phyloP scores from a whole-genome alignment of 176 grass and related monocot genomes.

The Tillandsia leiboldiana region DNA sequence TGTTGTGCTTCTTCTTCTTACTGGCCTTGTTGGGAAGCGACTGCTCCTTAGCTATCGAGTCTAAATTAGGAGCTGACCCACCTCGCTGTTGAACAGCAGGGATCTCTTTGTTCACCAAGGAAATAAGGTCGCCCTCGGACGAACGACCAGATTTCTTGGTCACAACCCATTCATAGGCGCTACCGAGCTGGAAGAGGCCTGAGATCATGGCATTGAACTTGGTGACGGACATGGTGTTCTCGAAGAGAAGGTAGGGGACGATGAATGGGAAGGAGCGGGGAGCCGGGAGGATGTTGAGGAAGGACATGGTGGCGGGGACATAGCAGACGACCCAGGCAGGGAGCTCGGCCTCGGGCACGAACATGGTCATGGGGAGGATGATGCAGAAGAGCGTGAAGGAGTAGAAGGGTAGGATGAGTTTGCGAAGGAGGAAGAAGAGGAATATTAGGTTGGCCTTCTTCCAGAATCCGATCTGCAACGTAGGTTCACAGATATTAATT shows the following conservation, averaged over 20 bases:
- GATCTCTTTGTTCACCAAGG: constrained; percentile 32
- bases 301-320: constrained; percentile 65
- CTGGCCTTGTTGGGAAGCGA: constrained; percentile 20
- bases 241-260: constrained; percentile 92
- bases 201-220: constrained; percentile 99
- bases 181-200: constrained; percentile 84
- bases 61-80: constrained; percentile 46
- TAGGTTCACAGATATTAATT: neutral
- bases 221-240: constrained; percentile 98
- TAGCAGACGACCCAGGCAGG: constrained; percentile 97
- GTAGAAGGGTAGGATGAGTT: constrained; percentile 93
- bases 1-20: constrained; percentile 80
- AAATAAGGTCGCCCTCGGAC: constrained; percentile 73
- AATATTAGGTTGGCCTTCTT: constrained; percentile 98
- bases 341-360: constrained; percentile 93
- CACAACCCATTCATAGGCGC: constrained; percentile 91
- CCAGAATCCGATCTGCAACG: constrained; percentile 71
- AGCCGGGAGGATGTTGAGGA: constrained; percentile 83
- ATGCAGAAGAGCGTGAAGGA: constrained; percentile 98
- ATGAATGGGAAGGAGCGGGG: constrained; percentile 85
- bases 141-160: constrained; percentile 94
- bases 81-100: constrained; percentile 30
- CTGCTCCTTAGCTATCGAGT: constrained; percentile 34
- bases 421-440: constrained; percentile 90
- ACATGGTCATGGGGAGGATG: constrained; percentile 99